Base-by-base conservation (phyloP, 805 yeast species). In the Candida succiphila region DNA sequence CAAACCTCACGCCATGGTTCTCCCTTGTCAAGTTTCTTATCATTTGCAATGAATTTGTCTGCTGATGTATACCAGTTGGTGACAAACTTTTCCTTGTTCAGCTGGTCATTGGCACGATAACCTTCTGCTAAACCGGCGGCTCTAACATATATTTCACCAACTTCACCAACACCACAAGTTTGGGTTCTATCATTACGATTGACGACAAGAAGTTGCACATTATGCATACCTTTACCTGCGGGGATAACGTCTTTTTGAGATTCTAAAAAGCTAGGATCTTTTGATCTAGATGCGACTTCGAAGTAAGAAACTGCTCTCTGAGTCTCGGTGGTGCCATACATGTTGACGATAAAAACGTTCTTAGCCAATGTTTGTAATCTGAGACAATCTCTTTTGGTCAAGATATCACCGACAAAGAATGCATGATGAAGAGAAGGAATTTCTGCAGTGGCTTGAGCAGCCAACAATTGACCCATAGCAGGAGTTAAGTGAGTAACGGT, bases 261-360 rank as follows among this genome's bases (percentile, higher is more conserved):
- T 51, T 77, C 79, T 53, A 92, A 67, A 57, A 83, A 88, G 17
- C 71, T 61, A 17, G 89, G 69, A 54, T 88, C 87, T 29, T 67
- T 52, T 17, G 68, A 53, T 43, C 85, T 68, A 20, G 94, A 75
- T 28, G 84, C 76, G 40, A 94, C 89, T 55, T 86, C 94, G 61
- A 75, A 94, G 60, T 74, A 92, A 0, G 97, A 88, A 18, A 92
- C 99, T 2, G 99, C 92, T 54, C 99, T 75, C 66, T 94, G 99
- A 13, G 99, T 92, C 60, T 92, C 99, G 9, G 99, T 92, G 26
- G 99, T 92, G 51, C 99, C 99, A 57, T 92, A 92, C 99, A 92
- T 92, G 61, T 92, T 92, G 45, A 92, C 94, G 51, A 92, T 89
- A 53, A 60, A 65, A 35, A 85, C 94, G 50, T 92, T 89, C 54